Conservation (phyloP, 1,139 yeast species). For the Geotrichum australiense region DNA sequence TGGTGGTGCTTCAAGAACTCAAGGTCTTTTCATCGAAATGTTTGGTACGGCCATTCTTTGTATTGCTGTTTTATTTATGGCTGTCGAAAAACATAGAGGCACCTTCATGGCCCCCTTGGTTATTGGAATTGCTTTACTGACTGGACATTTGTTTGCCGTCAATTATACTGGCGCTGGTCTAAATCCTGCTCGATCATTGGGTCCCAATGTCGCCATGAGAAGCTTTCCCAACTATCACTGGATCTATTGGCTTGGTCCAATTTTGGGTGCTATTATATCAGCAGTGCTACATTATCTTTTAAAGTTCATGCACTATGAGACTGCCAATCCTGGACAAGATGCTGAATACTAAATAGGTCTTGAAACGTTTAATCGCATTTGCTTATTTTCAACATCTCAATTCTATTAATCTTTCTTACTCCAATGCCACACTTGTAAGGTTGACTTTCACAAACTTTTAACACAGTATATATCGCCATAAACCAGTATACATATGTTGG, state of each 20-base stretch:
- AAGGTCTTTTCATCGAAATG: conserved; percentile 79
- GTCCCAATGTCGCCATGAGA: conserved; percentile 68
- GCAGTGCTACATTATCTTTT: conserved; percentile 61
- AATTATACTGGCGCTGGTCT: conserved; percentile 89
- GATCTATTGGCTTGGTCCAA: conserved; percentile 91
- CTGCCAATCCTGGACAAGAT: conserved; percentile 69
- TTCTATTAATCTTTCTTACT: too few species aligned
- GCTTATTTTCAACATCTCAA: too few species aligned
- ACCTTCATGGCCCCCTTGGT: conserved; percentile 77
- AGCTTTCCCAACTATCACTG: conserved; percentile 79
- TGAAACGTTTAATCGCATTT: too few species aligned
- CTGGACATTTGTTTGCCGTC: conserved; percentile 76
- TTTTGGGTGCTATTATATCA: conserved; percentile 62
- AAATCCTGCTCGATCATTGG: conserved; percentile 86
- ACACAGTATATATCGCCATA: too few species aligned
- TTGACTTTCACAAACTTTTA: too few species aligned
- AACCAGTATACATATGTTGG: too few species aligned
- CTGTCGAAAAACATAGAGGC: conserved; percentile 75
- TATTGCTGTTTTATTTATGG: conserved; percentile 71
- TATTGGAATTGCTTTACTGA: conserved; percentile 74
- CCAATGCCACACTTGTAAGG: too few species aligned
- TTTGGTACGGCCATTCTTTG: conserved; percentile 72
- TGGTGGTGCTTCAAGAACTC: conserved; percentile 61
- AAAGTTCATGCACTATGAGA: conserved; percentile 61
- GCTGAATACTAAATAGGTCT: conserved; percentile 35